Percentiles rank a stretch among this genome's conserved stretches.
Evolutionary conservation across 495 filamentous ascomycete genomes (phyloP).

Genomic region (Penicillium samsonianum): DNA sequence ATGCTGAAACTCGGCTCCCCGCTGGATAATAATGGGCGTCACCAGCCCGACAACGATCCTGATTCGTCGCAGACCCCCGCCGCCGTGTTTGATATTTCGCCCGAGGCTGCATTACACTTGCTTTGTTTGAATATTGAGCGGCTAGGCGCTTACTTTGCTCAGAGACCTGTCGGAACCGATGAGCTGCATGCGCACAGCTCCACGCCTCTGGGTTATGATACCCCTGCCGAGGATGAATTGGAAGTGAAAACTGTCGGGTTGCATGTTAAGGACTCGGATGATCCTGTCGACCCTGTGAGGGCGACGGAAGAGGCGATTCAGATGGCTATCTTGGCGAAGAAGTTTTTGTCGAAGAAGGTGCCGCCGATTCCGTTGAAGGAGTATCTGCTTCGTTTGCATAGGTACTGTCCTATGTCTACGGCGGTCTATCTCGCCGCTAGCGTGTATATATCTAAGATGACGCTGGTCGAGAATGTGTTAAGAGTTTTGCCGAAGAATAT

Average conservation of each 20-base stretch:
- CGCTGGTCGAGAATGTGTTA: slow-evolving; percentile 69
- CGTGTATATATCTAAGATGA: slow-evolving; percentile 82
- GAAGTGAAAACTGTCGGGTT: slow-evolving; percentile 29
- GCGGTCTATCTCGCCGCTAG: slow-evolving; percentile 92
- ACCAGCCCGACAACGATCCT: slow-evolving; percentile 4
- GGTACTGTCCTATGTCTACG: slow-evolving; percentile 93
- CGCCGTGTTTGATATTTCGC: slow-evolving; percentile 72
- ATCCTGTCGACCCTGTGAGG: slow-evolving; percentile 1
- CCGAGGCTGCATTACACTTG: slow-evolving; percentile 76
- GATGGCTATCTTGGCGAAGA: slow-evolving; percentile 65
- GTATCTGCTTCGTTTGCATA: slow-evolving; percentile 83
- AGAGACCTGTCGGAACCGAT: slow-evolving; percentile 51
- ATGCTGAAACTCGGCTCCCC: slow-evolving; percentile 22
- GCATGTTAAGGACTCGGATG: slow-evolving; percentile 26
- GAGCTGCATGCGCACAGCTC: slow-evolving; percentile 45
- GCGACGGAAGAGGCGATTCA: slow-evolving; percentile 25
- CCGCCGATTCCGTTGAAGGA: slow-evolving; percentile 80
- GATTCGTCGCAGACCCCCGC: slow-evolving; percentile 12
- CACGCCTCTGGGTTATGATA: slow-evolving; percentile 58
- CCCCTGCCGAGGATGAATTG: slow-evolving; percentile 32
- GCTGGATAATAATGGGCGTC: background rate
- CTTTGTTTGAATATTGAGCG: slow-evolving; percentile 71
- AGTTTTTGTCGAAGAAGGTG: slow-evolving; percentile 86
- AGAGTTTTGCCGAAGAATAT: slow-evolving; percentile 78
- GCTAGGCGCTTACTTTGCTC: slow-evolving; percentile 68